phyloP scores from a whole-genome alignment of 2,329 filamentous ascomycete species.

The Chrysoporthe deuterocubensis region DNA sequence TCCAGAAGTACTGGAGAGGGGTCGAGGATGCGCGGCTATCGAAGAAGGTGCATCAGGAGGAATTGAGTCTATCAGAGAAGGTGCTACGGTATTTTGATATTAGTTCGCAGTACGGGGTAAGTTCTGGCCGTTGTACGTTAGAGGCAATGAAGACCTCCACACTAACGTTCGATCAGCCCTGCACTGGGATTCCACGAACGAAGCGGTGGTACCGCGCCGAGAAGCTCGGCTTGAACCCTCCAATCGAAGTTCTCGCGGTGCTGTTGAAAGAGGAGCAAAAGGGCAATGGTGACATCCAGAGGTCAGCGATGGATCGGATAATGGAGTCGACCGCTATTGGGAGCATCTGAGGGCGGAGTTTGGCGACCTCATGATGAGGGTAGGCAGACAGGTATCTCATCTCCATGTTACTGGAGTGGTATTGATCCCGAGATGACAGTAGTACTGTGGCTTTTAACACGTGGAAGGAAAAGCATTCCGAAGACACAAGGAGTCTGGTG shows the following conservation, averaged over 20 bases:
- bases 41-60: constrained; percentile 77
- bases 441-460: background rate
- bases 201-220: constrained; percentile 90
- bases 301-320: constrained; percentile 75
- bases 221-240: constrained; percentile 80
- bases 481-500: constrained; percentile 17
- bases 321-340: constrained; percentile 54
- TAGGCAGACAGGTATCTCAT: background rate
- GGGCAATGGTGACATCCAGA: constrained; percentile 58
- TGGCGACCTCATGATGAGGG: too few relatives aligned
- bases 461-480: background rate
- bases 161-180: constrained; percentile 63
- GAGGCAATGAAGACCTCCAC: background rate
- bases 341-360: constrained; percentile 29
- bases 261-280: constrained; percentile 72
- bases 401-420: background rate
- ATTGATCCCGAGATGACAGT: background rate
- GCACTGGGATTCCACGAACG: constrained; percentile 79
- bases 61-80: constrained; percentile 76
- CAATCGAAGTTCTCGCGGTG: constrained; percentile 87
- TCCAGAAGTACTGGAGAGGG: constrained; percentile 76
- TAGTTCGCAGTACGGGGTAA: constrained; percentile 86
- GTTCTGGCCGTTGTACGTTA: constrained; percentile 43
- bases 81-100: constrained; percentile 91
- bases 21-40: constrained; percentile 73